Evolutionary conservation across 768 basidiomycete species (phyloP).

Genomic region (Leucocoprinus leucothites): DNA sequence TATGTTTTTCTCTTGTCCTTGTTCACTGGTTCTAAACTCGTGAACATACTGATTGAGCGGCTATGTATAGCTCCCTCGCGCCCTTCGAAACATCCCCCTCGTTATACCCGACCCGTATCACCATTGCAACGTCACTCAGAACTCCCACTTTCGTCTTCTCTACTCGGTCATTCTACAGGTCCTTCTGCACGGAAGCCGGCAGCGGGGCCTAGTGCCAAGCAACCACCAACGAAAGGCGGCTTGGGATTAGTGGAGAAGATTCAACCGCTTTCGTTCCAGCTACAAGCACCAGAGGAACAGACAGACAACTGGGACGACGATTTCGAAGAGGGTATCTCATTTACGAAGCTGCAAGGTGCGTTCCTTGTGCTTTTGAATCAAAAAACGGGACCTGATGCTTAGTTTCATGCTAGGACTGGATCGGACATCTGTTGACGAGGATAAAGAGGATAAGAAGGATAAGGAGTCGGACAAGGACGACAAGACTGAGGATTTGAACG

Average conservation of each 20-base stretch:
- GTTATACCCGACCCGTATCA: slow-evolving; percentile 42
- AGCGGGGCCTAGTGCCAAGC: slow-evolving; percentile 17
- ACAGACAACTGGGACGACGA: slow-evolving; percentile 99
- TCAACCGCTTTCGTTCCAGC: slow-evolving; percentile 60
- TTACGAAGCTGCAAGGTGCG: slow-evolving; percentile 74
- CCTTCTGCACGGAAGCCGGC: slow-evolving; percentile 32
- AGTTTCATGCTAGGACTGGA: slow-evolving; percentile 52
- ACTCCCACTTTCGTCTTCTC: slow-evolving; percentile 27
- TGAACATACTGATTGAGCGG: slow-evolving; percentile 6
- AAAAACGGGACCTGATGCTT: neutral
- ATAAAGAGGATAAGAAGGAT: slow-evolving; percentile 46
- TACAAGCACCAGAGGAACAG: slow-evolving; percentile 79
- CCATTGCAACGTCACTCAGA: slow-evolving; percentile 43
- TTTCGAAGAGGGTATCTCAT: slow-evolving; percentile 91
- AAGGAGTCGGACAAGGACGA: slow-evolving; percentile 46
- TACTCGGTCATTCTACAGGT: slow-evolving; percentile 27
- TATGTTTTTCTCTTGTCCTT: slow-evolving; percentile 27
- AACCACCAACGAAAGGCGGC: slow-evolving; percentile 31
- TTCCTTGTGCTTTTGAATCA: neutral
- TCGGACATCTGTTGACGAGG: slow-evolving; percentile 54
- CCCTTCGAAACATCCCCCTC: slow-evolving; percentile 63
- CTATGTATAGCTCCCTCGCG: slow-evolving; percentile 59
- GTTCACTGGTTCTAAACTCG: slow-evolving; percentile 10
- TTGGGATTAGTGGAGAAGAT: slow-evolving; percentile 49
- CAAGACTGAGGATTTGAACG: slow-evolving; percentile 62